Base-by-base conservation (phyloP, 1,284 basidiomycete genomes). In the Malassezia nana region DNA sequence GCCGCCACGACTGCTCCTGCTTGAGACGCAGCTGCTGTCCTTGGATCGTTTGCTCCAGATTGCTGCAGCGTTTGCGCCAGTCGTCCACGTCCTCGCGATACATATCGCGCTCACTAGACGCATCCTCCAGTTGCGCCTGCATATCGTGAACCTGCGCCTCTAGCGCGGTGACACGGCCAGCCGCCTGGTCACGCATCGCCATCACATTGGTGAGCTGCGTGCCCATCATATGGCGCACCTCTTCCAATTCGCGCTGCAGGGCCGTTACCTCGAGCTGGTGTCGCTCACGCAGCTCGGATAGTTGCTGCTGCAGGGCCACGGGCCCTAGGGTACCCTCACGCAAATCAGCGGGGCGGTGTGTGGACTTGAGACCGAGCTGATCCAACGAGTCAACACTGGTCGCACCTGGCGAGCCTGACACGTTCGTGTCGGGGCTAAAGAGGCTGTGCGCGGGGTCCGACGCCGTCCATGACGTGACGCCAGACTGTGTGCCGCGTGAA, bases 51-150 rank as follows among this genome's bases (percentile, higher is more conserved):
- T 68, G 65, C 43, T 73, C 70, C 18, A 70, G 50, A 43, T 64
- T 63, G 28, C 59, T 58, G 53, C 69, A 71, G 3, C 70, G 61
- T 25, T 59, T 60, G 16, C 70, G 62, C 69, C 70, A 72, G 13
- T 66, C 70, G 26, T 67, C 67, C 32, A 71, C 62, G 35, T 73
- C 70, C 16, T 73, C 70, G 31, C 52, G 47, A 15, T 66, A 55
- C 54, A 67, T 66, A 50, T 73, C 70, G 30, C 70, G 59, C 59
- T 72, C 70, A 6, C 63, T 63, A 24, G 60, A 59, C 40, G 62
- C 42, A 33, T 73, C 70, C 40, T 69, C 66, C 10, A 68, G 26
- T 6, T 50, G 44, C 46, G 61, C 62, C 29, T 55, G 53, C 24
- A 41, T 40, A 35, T 57, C 47, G 2, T 52, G 49, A 15, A 60